Percentiles rank a stretch among this genome's conserved stretches.
These are phyloP conservation scores for Aquilaria malaccensis DNA, from an alignment of 345 rosid genomes.

Conservation along the genomic window DNA sequence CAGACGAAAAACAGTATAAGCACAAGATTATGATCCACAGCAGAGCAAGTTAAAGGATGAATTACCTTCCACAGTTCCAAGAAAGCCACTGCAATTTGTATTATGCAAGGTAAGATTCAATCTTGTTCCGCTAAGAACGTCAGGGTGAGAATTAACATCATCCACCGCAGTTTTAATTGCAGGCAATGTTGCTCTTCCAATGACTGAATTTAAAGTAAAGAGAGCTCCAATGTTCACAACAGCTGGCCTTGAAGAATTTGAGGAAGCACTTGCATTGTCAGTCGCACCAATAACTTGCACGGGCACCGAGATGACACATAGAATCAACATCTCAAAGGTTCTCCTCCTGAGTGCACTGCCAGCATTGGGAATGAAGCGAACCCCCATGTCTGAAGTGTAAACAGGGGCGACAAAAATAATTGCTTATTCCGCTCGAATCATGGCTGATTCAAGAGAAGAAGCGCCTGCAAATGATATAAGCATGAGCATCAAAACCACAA, in stretches of 20 bases:
- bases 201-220: constrained; percentile 62
- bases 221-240: constrained; percentile 59
- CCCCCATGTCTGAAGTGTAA: constrained; percentile 20
- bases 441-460: too few relatives aligned
- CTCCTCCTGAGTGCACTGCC: constrained; percentile 14
- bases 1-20: too few relatives aligned
- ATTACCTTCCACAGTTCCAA: constrained; percentile 81
- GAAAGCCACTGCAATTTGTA: constrained; percentile 84
- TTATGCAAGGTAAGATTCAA: constrained; percentile 41
- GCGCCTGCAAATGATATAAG: too few relatives aligned
- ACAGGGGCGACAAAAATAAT: too few relatives aligned
- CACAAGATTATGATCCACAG: too few relatives aligned
- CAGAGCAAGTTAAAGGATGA: background rate
- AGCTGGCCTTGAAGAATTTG: constrained; percentile 29
- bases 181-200: constrained; percentile 63
- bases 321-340: constrained; percentile 22
- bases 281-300: constrained; percentile 12
- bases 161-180: constrained; percentile 59
- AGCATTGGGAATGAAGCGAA: constrained; percentile 17
- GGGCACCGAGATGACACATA: constrained; percentile 31
- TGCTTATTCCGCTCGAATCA: too few relatives aligned
- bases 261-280: constrained; percentile 1
- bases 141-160: constrained; percentile 63
- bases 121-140: constrained; percentile 41
- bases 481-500: too few relatives aligned